phyloP scores from a whole-genome alignment of 225 moss, liverwort and hornwort genomes.

The Pseudisothecium myosuroides region DNA sequence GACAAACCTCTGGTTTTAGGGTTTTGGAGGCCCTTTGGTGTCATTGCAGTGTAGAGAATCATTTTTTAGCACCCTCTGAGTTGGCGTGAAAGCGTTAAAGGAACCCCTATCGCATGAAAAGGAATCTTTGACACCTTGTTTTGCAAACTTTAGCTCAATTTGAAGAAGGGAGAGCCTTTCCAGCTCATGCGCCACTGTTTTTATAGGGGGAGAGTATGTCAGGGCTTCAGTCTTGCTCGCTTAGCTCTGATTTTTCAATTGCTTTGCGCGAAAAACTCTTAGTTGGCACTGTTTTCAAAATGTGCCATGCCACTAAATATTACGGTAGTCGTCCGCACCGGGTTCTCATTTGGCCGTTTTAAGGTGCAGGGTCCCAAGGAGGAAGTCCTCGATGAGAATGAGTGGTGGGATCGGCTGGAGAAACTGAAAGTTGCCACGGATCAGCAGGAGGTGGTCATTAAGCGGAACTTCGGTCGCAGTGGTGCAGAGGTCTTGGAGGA shows the following conservation, averaged over 20 bases:
- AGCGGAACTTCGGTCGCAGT: conserved; percentile 77
- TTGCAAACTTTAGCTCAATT: not conserved
- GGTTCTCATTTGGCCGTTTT: not conserved
- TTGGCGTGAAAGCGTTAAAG: not conserved
- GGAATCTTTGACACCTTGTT: not conserved
- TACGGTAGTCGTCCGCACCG: not conserved
- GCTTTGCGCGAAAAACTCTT: not conserved
- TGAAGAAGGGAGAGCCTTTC: not conserved
- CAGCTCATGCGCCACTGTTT: not conserved
- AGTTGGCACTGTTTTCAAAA: not conserved
- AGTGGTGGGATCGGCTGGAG: conserved; percentile 91
- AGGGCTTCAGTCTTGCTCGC: not conserved
- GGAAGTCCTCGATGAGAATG: conserved; percentile 66
- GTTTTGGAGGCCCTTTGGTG: not conserved
- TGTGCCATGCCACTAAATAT: not conserved
- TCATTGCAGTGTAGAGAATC: not conserved
- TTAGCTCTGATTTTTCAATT: not conserved
- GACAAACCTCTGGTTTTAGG: not conserved
- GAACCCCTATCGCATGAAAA: not conserved
- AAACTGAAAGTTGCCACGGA: conserved; percentile 57
- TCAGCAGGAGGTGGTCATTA: conserved; percentile 89
- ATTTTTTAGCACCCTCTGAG: not conserved
- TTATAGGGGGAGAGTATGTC: not conserved
- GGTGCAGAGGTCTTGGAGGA: conserved; percentile 70
- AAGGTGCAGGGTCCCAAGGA: conserved; percentile 64